These are phyloP conservation scores for Linum tenue DNA, from an alignment of 345 rosid genomes.

Conservation along the genomic window DNA sequence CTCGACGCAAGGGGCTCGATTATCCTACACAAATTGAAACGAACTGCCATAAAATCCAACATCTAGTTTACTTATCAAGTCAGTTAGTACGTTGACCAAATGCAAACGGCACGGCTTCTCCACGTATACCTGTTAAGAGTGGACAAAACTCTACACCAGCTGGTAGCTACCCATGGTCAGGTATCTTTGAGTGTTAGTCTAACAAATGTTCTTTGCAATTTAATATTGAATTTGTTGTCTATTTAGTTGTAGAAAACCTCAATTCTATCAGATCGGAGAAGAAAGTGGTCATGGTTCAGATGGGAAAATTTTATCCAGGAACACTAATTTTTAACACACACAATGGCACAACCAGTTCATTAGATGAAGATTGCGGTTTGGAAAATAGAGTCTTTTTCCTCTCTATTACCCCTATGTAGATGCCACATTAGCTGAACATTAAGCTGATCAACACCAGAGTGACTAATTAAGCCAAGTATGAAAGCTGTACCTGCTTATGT, in stretches of 20 bases:
- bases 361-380: no score
- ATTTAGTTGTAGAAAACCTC: no score
- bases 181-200: neutral
- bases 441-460: neutral
- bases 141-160: neutral
- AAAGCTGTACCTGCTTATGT: constrained; percentile 74
- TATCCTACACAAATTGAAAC: constrained; percentile 34
- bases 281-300: neutral
- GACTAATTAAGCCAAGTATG: constrained; percentile 10
- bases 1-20: constrained; percentile 99
- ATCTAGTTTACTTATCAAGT: neutral
- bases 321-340: no score
- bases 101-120: neutral
- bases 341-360: no score
- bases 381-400: no score
- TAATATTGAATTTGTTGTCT: no score
- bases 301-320: neutral
- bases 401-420: neutral
- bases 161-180: no score
- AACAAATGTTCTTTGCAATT: no score
- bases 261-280: neutral
- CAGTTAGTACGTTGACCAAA: neutral
- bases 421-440: neutral
- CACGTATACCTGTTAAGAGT: neutral
- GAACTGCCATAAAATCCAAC: neutral